Conservation (phyloP, 352 stramenopile species). For the Phytophthora fragariae region DNA sequence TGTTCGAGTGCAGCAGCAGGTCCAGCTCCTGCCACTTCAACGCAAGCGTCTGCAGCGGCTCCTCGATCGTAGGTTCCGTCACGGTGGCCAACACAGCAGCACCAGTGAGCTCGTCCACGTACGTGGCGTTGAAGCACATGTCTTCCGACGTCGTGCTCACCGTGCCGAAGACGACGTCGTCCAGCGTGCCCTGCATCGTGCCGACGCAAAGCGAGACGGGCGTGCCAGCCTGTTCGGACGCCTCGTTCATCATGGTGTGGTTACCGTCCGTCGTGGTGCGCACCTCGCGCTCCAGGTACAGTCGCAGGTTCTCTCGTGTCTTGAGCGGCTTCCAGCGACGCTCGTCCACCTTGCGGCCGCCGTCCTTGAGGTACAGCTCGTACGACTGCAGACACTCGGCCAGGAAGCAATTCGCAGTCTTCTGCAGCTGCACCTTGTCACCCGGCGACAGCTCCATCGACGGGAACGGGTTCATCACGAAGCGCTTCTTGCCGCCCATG, state of each 20-base stretch:
- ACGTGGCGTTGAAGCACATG: constrained; percentile 48
- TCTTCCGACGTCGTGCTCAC: constrained; percentile 39
- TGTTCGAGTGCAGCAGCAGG: constrained; percentile 39
- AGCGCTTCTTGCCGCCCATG: constrained; percentile 41
- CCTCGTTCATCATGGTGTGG: constrained; percentile 38
- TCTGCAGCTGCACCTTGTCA: constrained; percentile 42
- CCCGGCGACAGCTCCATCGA: constrained; percentile 43
- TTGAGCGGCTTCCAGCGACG: constrained; percentile 56
- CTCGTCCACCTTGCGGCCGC: constrained; percentile 39
- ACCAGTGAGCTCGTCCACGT: constrained; percentile 40
- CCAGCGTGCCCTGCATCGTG: constrained; percentile 45
- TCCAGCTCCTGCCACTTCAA: constrained; percentile 48
- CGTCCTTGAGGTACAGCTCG: constrained; percentile 34
- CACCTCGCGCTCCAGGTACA: constrained; percentile 45
- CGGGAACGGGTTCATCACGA: constrained; percentile 48
- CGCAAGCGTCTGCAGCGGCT: constrained; percentile 39
- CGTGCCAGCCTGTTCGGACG: constrained; percentile 39
- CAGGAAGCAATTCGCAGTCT: constrained; percentile 38
- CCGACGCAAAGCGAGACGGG: constrained; percentile 40
- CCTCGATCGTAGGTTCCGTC: constrained; percentile 37
- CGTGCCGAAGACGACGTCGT: constrained; percentile 49
- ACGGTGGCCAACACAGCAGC: constrained; percentile 35
- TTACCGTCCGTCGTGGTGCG: constrained; percentile 40
- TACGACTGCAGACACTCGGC: constrained; percentile 36
- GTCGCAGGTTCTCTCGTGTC: constrained; percentile 37